Conservation (phyloP, 768 basidiomycete genomes). For the Tulasnella sp. region DNA sequence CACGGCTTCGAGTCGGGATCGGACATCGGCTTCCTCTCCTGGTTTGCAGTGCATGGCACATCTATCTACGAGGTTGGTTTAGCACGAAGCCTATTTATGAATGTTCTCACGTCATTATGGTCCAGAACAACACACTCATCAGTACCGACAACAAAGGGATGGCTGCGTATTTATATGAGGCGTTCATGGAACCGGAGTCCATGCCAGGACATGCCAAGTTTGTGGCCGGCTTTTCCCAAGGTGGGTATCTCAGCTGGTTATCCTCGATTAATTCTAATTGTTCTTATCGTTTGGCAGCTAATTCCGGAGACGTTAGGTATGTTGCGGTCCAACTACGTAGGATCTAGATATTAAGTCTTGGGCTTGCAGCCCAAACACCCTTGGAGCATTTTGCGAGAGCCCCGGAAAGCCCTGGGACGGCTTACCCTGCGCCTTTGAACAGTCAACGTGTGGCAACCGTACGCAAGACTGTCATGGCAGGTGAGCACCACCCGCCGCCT, state of each 20-base stretch:
- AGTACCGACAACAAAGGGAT: constrained; percentile 83
- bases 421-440: constrained; percentile 60
- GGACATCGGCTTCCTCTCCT: constrained; percentile 63
- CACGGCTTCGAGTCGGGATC: constrained; percentile 47
- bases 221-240: constrained; percentile 71
- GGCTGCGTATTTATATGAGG: constrained; percentile 75
- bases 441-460: constrained; percentile 70
- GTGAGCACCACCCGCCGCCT: constrained; percentile 39
- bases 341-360: not conserved
- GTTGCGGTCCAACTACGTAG: constrained; percentile 51
- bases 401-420: constrained; percentile 68
- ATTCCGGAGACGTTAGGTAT: constrained; percentile 46
- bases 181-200: constrained; percentile 56
- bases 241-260: constrained; percentile 39
- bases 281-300: constrained; percentile 24
- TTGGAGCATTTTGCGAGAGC: constrained; percentile 71
- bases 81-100: not conserved
- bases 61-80: constrained; percentile 63
- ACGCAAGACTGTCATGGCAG: constrained; percentile 67
- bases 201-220: constrained; percentile 68
- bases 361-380: constrained; percentile 63
- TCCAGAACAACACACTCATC: constrained; percentile 74
- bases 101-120: not conserved
- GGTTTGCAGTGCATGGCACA: constrained; percentile 76
- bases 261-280: too few species aligned